Percentiles rank a stretch among this genome's conserved stretches.
Evolutionary conservation across 306 rosid species (phyloP).

Genomic region (Malus sieversii): DNA sequence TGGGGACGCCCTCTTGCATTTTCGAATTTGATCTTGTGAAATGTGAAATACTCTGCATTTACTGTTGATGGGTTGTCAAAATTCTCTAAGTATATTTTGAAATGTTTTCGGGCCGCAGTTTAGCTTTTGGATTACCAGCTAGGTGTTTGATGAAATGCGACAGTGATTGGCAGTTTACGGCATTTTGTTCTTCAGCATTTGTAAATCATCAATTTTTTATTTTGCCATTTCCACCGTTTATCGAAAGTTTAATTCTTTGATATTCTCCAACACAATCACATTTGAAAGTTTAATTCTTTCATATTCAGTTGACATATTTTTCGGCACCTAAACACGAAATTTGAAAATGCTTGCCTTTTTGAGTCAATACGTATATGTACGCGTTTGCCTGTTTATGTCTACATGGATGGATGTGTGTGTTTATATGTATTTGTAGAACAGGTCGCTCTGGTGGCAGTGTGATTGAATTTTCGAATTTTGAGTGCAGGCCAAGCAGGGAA

Average conservation of each 20-base stretch:
- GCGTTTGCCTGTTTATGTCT: no score
- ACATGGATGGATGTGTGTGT: not conserved
- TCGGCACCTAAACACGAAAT: not conserved
- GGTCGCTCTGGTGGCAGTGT: not conserved
- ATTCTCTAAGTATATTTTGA: not conserved
- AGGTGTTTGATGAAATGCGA: slow-evolving; percentile 39
- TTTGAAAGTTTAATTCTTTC: not conserved
- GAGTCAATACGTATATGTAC: not conserved
- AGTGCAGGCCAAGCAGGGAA: slow-evolving; percentile 72
- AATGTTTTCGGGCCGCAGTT: not conserved
- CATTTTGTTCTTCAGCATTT: not conserved
- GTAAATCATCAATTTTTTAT: not conserved
- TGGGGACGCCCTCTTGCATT: not conserved
- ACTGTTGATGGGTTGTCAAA: not conserved
- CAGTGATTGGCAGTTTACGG: not conserved
- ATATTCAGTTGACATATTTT: not conserved
- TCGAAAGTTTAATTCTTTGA: not conserved
- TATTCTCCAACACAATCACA: not conserved
- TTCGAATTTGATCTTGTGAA: not conserved
- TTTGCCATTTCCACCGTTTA: not conserved
- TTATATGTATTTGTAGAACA: not conserved
- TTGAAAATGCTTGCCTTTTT: not conserved
- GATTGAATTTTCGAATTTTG: slow-evolving; percentile 27
- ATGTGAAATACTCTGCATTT: not conserved
- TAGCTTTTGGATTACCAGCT: slow-evolving; percentile 5